phyloP scores from a whole-genome alignment of 192 early-diverging fungal genomes.

The Diversispora epigaea region DNA sequence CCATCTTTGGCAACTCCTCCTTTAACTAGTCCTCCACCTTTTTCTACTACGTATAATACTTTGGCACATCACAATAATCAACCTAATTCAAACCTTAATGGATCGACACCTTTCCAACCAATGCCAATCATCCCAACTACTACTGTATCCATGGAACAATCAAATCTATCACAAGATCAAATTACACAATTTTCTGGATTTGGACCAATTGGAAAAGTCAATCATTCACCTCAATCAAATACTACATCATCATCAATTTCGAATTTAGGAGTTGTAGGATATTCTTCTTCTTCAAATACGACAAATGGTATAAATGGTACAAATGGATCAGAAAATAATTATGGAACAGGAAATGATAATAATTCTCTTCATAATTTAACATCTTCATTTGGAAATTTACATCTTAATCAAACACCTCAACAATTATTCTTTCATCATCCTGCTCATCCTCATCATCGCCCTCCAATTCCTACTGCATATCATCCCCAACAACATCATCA shows the following conservation, averaged over 20 bases:
- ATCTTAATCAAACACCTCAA: constrained; percentile 26
- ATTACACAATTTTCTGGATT: constrained; percentile 21
- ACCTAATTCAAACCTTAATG: constrained; percentile 10
- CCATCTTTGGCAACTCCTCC: constrained; percentile 24
- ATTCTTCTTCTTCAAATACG: not conserved
- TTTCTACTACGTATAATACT: constrained; percentile 10
- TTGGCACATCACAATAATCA: constrained; percentile 1
- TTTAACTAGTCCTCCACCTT: constrained; percentile 28
- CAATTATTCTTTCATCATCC: constrained; percentile 26
- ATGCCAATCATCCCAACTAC: not conserved
- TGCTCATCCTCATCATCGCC: constrained; percentile 26
- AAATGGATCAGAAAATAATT: constrained; percentile 10
- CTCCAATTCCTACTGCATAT: constrained; percentile 6
- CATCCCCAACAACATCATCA: constrained; percentile 19
- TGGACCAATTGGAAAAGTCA: constrained; percentile 31
- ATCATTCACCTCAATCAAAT: constrained; percentile 8
- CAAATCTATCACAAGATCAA: constrained; percentile 17
- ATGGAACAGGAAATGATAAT: constrained; percentile 7
- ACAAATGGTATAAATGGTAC: constrained; percentile 6
- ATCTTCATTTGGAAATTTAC: constrained; percentile 18
- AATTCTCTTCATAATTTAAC: constrained; percentile 12
- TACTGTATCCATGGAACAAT: not conserved
- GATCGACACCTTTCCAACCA: constrained; percentile 18
- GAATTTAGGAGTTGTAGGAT: constrained; percentile 1
- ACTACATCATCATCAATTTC: constrained; percentile 2